Base-by-base conservation (phyloP, 2,329 filamentous ascomycete species). In the Stagonosporopsis chrysanthemi region DNA sequence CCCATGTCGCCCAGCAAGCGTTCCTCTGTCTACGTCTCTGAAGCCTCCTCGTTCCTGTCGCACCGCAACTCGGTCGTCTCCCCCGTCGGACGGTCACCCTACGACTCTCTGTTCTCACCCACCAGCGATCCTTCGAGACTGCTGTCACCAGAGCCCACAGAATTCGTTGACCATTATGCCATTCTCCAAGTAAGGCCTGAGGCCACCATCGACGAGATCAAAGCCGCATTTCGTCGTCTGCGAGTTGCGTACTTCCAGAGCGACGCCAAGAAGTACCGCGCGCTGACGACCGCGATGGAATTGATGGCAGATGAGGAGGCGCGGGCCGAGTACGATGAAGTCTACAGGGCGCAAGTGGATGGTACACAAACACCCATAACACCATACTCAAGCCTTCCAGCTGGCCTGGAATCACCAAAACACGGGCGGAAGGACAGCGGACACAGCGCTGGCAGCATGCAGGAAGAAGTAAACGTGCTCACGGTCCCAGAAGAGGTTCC, bases 151-250 rank as follows among this genome's bases (percentile, higher is more conserved):
- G 56, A 55, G 24, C 46, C 61, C 3, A 40, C 58, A 7, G 65
- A 64, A 14, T 69, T 69, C 29, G 45, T 66, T 15, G 70, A 76
- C 61, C 66, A 76, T 58, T 76, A 76, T 62, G 62, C 65, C 14
- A 65, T 68, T 43, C 57, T 76, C 12, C 57, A 65, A 40, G 56
- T 76, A 5, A 53, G 61, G 2, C 49, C 50, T 6, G 58, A 61
- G 44, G 72, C 72, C 26, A 67, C 70, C 4, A 56, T 61, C 26
- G 69, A 71, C 41, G 68, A 76, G 24, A 69, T 75, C 29, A 70
- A 67, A 33, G 59, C 58, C 15, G 64, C 69, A 1, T 71, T 70
- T 53, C 70, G 72, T 40, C 54, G 53, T 17, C 60, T 75, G 22
- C 67, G 72, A 22, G 60, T 51, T 5, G 60, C 67, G 9, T 75